These are phyloP conservation scores for Penicillium bovifimosum DNA, from an alignment of 495 filamentous ascomycete species.

Conservation along the genomic window DNA sequence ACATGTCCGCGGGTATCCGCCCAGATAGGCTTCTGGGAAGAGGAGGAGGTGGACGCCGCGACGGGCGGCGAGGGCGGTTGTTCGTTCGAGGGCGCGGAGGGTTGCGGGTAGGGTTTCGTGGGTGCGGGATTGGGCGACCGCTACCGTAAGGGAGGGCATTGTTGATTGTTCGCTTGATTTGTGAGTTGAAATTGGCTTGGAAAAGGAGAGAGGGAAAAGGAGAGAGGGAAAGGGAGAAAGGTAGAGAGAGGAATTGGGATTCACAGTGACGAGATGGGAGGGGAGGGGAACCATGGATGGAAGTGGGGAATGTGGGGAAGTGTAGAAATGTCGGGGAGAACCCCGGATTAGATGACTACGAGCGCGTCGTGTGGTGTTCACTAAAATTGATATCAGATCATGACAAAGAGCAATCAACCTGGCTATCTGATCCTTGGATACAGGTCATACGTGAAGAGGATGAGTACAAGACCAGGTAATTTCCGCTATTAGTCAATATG, in stretches of 20 bases:
- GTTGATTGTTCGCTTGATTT: neutral
- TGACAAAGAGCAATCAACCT: no score
- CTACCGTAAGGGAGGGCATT: neutral
- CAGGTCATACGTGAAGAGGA: no score
- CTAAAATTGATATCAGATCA: no score
- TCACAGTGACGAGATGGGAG: neutral
- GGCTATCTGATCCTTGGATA: no score
- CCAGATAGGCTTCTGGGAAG: conserved; percentile 90
- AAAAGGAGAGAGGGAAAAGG: neutral
- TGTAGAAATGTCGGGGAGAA: no score
- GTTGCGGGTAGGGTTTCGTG: conserved; percentile 58
- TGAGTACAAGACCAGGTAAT: no score
- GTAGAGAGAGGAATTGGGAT: neutral
- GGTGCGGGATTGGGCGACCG: conserved; percentile 63
- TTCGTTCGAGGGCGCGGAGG: conserved; percentile 55
- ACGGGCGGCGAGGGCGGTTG: conserved; percentile 39
- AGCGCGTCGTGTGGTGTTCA: no score
- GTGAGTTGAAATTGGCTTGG: neutral
- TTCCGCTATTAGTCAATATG: neutral
- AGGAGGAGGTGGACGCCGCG: conserved; percentile 69
- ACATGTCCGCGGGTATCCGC: conserved; percentile 85
- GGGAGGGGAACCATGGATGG: neutral
- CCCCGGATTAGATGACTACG: no score
- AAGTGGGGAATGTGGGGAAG: neutral
- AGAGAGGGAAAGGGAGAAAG: neutral